Evolutionary conservation across 768 basidiomycete genomes (phyloP), one percentile per base, ranked within the genome.

Genomic region (Lactarius sp.): DNA sequence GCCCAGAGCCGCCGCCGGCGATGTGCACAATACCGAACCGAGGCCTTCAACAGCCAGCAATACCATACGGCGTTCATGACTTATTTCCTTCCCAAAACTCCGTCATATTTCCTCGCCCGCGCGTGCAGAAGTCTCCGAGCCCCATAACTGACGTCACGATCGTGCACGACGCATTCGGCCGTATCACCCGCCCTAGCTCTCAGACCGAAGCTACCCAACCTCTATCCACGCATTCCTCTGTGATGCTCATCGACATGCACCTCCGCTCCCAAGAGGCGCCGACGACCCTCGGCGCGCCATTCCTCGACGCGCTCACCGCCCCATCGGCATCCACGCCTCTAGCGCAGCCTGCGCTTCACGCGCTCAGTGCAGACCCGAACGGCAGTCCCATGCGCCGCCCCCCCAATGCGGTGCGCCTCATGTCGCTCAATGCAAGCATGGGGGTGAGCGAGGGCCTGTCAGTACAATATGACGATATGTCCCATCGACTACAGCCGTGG

Each of bases 401-500:
- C 2, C 8, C 14, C 4, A 44, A 52, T 10, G 10, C 39, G 5
- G 10, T 49, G 8, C 63, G 42, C 12, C 3, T 47, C 16, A 8
- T 41, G 13, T 33, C 59, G 3, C 59, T 67, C 59, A 52, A 22
- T 3, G 20, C 20, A 59, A 67, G 66, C 51, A 59, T 59, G 2
- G 42, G 57, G 12, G 47, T 57, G 46, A 67, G 64, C 22, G 66
- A 67, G 42, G 67, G 61, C 22, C 36, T 67, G 14, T 66, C 65
- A 0, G 33, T 60, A 54, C 66, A 54, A 36, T 62, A 68, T 18
- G 61, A 62, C 8, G 58, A 46, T 18, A 44, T 60, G 7, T 47
- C 8, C 18, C 57, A 36, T 81, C 81, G 4, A 69, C 64, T 56
- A 73, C 73, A 22, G 73, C 73, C 20, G 73, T 73, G 12, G 68